phyloP scores from a whole-genome alignment of 208 protist genomes.

The Phytomonas francai region DNA sequence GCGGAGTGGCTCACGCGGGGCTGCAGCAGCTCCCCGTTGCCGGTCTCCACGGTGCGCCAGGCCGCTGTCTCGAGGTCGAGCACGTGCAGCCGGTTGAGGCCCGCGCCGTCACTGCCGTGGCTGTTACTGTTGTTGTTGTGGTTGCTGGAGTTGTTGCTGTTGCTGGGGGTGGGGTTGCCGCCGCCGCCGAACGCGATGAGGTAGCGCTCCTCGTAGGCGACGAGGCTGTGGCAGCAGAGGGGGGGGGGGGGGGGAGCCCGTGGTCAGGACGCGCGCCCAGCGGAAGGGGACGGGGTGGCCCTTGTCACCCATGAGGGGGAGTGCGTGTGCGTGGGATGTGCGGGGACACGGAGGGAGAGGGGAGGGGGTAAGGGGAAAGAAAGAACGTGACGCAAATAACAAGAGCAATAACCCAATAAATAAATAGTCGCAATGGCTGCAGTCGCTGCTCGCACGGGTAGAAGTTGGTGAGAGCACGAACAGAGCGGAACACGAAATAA shows the following conservation, averaged over 20 bases:
- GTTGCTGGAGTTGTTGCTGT: too few relatives aligned
- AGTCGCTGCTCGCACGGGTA: too few relatives aligned
- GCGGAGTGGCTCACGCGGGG: constrained; percentile 60
- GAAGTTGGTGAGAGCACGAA: too few relatives aligned
- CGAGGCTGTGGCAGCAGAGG: constrained; percentile 66
- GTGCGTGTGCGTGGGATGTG: too few relatives aligned
- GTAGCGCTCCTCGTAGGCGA: constrained; percentile 63
- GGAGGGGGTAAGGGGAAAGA: neutral
- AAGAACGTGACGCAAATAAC: neutral
- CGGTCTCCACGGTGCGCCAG: constrained; percentile 29
- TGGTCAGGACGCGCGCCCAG: neutral
- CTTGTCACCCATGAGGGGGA: too few relatives aligned
- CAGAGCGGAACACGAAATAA: too few relatives aligned
- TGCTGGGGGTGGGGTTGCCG: constrained; percentile 17
- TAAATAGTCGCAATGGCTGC: too few relatives aligned
- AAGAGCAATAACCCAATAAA: constrained; percentile 9
- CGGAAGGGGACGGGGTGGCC: neutral
- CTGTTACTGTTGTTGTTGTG: constrained; percentile 10
- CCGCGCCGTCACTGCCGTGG: constrained; percentile 16
- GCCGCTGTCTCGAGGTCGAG: constrained; percentile 38
- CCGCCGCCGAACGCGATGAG: constrained; percentile 77
- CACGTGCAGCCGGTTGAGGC: constrained; percentile 41
- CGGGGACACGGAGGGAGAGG: neutral
- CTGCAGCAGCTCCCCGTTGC: constrained; percentile 32
- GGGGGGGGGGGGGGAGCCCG: constrained; percentile 29